phyloP scores from a whole-genome alignment of 1,284 basidiomycete genomes.

The Cryptococcus amylolentus region DNA sequence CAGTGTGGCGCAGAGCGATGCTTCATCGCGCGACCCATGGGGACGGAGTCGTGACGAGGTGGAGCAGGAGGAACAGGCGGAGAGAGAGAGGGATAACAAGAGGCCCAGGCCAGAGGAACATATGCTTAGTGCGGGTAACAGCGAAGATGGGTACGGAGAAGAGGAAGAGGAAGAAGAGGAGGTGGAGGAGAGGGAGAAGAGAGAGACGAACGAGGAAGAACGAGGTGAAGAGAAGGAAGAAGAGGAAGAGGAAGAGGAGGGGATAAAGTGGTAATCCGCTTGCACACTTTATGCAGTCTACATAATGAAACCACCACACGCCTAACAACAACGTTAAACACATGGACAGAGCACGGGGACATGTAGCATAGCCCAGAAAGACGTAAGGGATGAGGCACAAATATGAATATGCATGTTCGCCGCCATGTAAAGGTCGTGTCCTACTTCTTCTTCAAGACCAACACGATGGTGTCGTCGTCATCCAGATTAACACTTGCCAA shows the following conservation, averaged over 20 bases:
- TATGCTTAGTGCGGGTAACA: background rate
- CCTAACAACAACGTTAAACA: too few species aligned
- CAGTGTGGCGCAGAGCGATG: background rate
- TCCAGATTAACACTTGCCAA: slow-evolving; percentile 84
- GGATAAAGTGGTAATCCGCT: background rate
- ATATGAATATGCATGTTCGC: background rate
- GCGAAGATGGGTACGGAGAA: background rate
- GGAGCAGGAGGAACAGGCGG: background rate
- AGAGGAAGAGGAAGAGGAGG: background rate
- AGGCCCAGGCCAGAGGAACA: too few species aligned
- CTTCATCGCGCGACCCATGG: background rate
- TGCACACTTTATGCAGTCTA: background rate
- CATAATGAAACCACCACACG: too few species aligned
- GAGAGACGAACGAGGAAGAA: background rate
- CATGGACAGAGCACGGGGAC: too few species aligned
- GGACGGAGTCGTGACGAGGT: background rate
- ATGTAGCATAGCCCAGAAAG: background rate
- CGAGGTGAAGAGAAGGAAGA: background rate
- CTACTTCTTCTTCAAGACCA: slow-evolving; percentile 66
- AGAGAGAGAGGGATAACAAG: slow-evolving; percentile 1
- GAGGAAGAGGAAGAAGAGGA: background rate
- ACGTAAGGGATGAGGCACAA: background rate
- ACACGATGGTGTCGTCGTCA: slow-evolving; percentile 73
- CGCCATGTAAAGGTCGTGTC: background rate
- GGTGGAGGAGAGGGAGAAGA: slow-evolving; percentile 5